Evolutionary conservation across 176 grass and related monocot species (phyloP).

Genomic region (Areca catechu): DNA sequence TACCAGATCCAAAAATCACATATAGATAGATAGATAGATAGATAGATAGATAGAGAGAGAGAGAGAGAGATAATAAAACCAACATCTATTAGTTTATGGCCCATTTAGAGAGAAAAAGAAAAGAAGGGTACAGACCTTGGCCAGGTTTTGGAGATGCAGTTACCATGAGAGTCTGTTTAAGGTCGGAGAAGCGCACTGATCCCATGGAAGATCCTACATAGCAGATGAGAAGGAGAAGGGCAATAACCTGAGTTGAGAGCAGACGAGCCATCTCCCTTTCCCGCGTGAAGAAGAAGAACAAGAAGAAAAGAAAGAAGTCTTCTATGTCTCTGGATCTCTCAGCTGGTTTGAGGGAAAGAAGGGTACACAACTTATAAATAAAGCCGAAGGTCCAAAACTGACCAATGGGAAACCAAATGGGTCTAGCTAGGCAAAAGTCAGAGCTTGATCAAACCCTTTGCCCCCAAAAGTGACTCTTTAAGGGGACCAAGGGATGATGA

Average conservation of each 20-base stretch:
- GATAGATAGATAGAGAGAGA: too few relatives aligned
- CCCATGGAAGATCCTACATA: constrained; percentile 23
- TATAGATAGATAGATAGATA: too few relatives aligned
- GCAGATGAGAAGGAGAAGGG: constrained; percentile 23
- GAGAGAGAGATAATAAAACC: neutral
- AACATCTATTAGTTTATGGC: too few relatives aligned
- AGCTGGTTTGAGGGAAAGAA: neutral
- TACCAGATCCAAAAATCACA: too few relatives aligned
- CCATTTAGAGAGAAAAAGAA: neutral
- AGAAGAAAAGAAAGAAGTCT: constrained; percentile 3
- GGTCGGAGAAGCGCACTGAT: constrained; percentile 37
- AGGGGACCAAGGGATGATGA: too few relatives aligned
- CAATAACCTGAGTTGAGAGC: neutral
- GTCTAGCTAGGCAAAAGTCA: too few relatives aligned
- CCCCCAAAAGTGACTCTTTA: too few relatives aligned
- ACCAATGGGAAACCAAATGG: too few relatives aligned
- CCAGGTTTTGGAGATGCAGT: constrained; percentile 22
- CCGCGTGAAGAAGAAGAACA: neutral
- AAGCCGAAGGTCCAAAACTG: too few relatives aligned
- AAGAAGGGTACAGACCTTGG: constrained; percentile 34
- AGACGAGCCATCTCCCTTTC: constrained; percentile 13
- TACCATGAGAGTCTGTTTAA: constrained; percentile 43
- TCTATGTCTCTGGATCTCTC: constrained; percentile 16
- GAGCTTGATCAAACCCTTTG: too few relatives aligned
- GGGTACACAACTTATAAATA: too few relatives aligned